Evolutionary conservation across 2,329 filamentous ascomycete species (phyloP).

Genomic region (Aplosporella prunicola): DNA sequence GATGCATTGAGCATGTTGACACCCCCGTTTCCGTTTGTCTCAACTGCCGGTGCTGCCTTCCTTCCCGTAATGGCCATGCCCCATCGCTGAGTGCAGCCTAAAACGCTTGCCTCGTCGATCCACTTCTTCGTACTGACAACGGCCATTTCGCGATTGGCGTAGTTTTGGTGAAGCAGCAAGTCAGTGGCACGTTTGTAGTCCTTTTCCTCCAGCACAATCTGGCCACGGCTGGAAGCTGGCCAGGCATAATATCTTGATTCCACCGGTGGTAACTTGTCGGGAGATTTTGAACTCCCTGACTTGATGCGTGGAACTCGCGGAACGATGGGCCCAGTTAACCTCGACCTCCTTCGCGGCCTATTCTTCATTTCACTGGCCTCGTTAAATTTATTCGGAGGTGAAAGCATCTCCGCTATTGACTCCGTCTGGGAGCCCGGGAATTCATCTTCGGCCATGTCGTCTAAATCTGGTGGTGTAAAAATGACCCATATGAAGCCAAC

Average conservation of each 20-base stretch:
- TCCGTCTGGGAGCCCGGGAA: conserved; percentile 5
- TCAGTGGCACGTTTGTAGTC: conserved; percentile 61
- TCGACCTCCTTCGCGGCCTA: conserved; percentile 19
- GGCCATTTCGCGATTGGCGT: conserved; percentile 55
- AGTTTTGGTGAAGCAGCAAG: conserved; percentile 63
- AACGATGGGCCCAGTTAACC: conserved; percentile 51
- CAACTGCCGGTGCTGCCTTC: background rate
- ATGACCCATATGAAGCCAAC: conserved; percentile 95
- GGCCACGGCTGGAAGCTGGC: conserved; percentile 53
- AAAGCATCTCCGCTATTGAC: conserved; percentile 15
- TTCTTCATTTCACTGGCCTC: too few relatives aligned
- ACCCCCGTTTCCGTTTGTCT: conserved; percentile 9
- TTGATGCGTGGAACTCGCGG: conserved; percentile 58
- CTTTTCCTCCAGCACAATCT: conserved; percentile 52
- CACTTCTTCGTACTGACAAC: conserved; percentile 58
- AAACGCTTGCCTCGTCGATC: conserved; percentile 53
- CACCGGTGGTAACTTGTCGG: conserved; percentile 42
- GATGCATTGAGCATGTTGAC: conserved; percentile 16
- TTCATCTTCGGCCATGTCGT: conserved; percentile 4
- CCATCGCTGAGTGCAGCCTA: conserved; percentile 11
- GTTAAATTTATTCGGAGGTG: background rate
- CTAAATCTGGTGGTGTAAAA: conserved; percentile 51
- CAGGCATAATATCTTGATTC: conserved; percentile 57
- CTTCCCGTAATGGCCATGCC: conserved; percentile 2
- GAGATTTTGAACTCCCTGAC: conserved; percentile 32